phyloP scores from a whole-genome alignment of 768 basidiomycete species.

The Austroboletus eburneus region DNA sequence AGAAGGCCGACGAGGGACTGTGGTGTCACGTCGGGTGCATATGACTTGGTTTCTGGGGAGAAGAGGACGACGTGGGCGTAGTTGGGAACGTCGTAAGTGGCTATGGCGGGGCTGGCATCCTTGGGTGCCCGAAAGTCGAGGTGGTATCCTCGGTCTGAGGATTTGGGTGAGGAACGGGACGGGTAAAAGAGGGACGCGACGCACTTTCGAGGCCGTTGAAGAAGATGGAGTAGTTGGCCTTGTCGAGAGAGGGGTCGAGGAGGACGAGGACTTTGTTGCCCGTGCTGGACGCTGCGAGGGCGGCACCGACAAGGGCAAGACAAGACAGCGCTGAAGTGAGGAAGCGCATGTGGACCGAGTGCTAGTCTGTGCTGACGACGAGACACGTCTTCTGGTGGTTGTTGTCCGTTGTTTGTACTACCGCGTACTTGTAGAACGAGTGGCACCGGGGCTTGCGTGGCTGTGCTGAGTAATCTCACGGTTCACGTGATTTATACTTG shows the following conservation, averaged over 20 bases:
- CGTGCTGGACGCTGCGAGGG: slow-evolving; percentile 65
- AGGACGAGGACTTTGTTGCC: slow-evolving; percentile 83
- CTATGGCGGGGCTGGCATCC: slow-evolving; percentile 60
- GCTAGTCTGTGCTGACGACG: too few relatives aligned
- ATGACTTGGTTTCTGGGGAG: slow-evolving; percentile 76
- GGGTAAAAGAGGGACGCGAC: slow-evolving; percentile 12
- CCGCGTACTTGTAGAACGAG: too few relatives aligned
- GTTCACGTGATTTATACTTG: slow-evolving; percentile 17
- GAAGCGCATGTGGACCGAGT: slow-evolving; percentile 29
- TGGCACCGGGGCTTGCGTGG: not conserved
- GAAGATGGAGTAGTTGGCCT: slow-evolving; percentile 74
- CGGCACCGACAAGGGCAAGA: slow-evolving; percentile 24
- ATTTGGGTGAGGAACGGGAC: slow-evolving; percentile 1
- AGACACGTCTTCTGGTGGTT: slow-evolving; percentile 22
- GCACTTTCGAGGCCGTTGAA: slow-evolving; percentile 73
- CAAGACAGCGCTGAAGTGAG: slow-evolving; percentile 25
- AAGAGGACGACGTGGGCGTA: slow-evolving; percentile 89
- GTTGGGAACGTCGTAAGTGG: slow-evolving; percentile 65
- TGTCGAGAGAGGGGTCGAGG: slow-evolving; percentile 66
- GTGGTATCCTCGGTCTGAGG: slow-evolving; percentile 73
- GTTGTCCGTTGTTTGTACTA: slow-evolving; percentile 21
- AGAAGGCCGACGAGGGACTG: slow-evolving; percentile 74
- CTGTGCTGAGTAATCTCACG: slow-evolving; percentile 14
- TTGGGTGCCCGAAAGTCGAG: slow-evolving; percentile 85
- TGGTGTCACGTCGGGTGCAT: slow-evolving; percentile 72